A percentile compares a stretch with the other conserved stretches of the same genome.
Evolutionary conservation across 768 basidiomycete genomes (phyloP).

Genomic region (Lentinula lateritia): DNA sequence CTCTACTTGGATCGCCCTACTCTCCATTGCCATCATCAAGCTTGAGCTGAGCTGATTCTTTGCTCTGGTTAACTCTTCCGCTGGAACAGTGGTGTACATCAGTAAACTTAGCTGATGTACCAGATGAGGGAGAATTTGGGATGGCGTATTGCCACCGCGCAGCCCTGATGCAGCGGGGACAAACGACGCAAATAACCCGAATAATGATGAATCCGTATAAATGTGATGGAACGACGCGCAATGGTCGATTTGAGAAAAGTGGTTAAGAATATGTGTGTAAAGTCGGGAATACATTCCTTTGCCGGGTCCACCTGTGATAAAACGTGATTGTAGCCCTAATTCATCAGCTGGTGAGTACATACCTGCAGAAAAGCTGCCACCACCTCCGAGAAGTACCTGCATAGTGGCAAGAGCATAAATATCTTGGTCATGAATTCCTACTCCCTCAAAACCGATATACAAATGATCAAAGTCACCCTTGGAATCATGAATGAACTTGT

Average conservation of each 20-base stretch:
- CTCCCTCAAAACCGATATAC: constrained; percentile 88
- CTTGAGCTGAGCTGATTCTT: constrained; percentile 94
- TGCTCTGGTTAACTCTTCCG: constrained; percentile 73
- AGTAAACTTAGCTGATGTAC: constrained; percentile 84
- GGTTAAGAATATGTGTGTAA: constrained; percentile 94
- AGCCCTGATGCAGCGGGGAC: constrained; percentile 54
- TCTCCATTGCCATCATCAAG: constrained; percentile 93
- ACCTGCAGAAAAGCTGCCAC: constrained; percentile 94
- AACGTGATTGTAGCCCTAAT: background rate
- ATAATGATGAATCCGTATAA: constrained; percentile 90
- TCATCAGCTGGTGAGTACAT: constrained; percentile 11
- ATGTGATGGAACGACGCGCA: constrained; percentile 98
- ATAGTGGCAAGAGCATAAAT: constrained; percentile 91
- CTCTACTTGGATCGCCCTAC: constrained; percentile 77
- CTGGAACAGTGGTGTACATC: constrained; percentile 61
- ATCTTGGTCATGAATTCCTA: constrained; percentile 86
- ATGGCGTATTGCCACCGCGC: constrained; percentile 56
- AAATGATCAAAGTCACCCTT: constrained; percentile 83
- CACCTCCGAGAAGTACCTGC: constrained; percentile 92
- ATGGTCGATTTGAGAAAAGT: constrained; percentile 89
- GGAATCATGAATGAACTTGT: constrained; percentile 58
- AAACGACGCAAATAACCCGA: constrained; percentile 87
- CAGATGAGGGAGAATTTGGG: constrained; percentile 76
- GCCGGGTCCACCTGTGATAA: constrained; percentile 74
- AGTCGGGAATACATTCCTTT: constrained; percentile 99